Conservation (phyloP, 2,329 filamentous ascomycete genomes). For the Erysiphe neolycopersici region DNA sequence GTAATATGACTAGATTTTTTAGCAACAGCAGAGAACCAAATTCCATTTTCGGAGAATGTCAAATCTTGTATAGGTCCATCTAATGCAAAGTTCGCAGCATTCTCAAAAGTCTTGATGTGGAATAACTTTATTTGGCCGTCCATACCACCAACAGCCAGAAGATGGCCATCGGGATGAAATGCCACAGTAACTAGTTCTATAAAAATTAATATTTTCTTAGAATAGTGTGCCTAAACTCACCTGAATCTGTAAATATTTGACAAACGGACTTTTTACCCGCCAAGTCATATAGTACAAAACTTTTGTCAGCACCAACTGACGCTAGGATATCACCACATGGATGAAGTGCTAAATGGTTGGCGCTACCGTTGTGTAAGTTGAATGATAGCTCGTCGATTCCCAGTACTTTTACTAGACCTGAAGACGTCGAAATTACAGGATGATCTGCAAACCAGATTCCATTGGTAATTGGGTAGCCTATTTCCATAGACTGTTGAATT, state of each 20-base stretch:
- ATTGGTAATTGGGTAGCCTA: conserved; percentile 27
- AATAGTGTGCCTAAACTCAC: conserved; percentile 24
- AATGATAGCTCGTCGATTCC: conserved; percentile 40
- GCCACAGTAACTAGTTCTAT: conserved; percentile 32
- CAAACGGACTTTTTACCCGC: conserved; percentile 37
- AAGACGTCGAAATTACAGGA: conserved; percentile 12
- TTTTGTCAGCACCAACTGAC: conserved; percentile 77
- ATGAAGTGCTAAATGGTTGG: conserved; percentile 53
- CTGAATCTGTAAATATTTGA: conserved; percentile 53
- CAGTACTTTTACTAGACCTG: conserved; percentile 49
- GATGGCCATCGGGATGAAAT: conserved; percentile 93
- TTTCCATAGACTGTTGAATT: conserved; percentile 21
- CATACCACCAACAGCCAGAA: conserved; percentile 61
- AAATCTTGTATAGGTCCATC: conserved; percentile 47
- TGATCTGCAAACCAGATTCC: conserved; percentile 21
- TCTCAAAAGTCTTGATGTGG: conserved; percentile 54
- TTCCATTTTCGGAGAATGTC: conserved; percentile 86
- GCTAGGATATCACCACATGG: conserved; percentile 61
- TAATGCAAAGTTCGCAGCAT: conserved; percentile 46
- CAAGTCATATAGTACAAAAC: conserved; percentile 72
- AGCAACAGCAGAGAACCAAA: conserved; percentile 68
- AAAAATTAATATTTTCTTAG: conserved; percentile 2
- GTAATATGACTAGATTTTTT: conserved; percentile 55
- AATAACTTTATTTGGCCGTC: conserved; percentile 69
- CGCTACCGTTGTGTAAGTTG: conserved; percentile 58